Conservation (phyloP, 1,284 basidiomycete species). For the Ustilago vetiveriae region DNA sequence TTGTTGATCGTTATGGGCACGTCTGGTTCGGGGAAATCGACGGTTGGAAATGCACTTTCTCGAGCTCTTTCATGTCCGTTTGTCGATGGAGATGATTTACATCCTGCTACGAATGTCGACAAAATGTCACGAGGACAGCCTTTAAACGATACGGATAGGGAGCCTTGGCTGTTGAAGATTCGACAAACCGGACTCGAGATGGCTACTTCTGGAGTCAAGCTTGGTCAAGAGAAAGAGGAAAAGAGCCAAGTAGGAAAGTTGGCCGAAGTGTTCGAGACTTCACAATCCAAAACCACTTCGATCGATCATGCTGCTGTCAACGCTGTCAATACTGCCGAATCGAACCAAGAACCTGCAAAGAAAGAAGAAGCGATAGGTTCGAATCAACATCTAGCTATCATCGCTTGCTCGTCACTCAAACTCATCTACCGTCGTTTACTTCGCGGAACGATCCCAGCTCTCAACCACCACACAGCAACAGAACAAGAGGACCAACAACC, state of each 20-base stretch:
- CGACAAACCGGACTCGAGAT: conserved; percentile 73
- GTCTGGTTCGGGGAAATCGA: conserved; percentile 78
- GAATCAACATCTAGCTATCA: conserved; percentile 68
- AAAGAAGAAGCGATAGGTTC: neutral
- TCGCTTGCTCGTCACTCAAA: conserved; percentile 89
- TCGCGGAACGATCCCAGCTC: conserved; percentile 67
- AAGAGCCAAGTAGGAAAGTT: neutral
- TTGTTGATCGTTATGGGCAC: conserved; percentile 54
- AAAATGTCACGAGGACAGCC: conserved; percentile 88
- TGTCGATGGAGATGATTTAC: conserved; percentile 89
- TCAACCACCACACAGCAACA: conserved; percentile 67
- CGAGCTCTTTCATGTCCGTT: conserved; percentile 76
- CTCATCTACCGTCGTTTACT: conserved; percentile 82
- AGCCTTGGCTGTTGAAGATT: conserved; percentile 84
- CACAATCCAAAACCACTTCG: neutral
- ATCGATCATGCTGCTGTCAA: neutral
- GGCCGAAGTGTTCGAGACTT: conserved; percentile 32
- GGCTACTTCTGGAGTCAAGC: conserved; percentile 24
- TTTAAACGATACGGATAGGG: conserved; percentile 79
- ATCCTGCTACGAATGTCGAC: conserved; percentile 81
- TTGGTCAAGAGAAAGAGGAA: neutral
- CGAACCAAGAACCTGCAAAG: neutral
- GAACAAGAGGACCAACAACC: conserved; percentile 30
- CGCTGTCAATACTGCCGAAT: too few species aligned
- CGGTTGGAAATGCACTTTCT: conserved; percentile 78